Base-by-base conservation (phyloP, 2,329 filamentous ascomycete species). In the Tolypocladium sp. region DNA sequence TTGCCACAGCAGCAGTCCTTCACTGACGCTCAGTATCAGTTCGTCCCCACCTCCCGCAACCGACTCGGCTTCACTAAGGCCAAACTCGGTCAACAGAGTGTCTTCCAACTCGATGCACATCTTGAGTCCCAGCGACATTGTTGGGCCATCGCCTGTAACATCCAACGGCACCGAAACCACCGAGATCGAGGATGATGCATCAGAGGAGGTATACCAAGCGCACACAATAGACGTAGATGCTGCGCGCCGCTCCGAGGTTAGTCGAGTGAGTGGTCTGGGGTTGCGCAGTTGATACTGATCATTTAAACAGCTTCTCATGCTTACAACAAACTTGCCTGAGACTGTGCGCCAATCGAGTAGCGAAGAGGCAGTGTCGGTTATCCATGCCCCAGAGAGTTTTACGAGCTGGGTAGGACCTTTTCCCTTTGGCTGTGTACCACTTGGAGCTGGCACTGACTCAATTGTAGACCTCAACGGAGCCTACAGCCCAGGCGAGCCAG, bases 381-480 rank as follows among this genome's bases (percentile, higher is more conserved):
- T 97, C 65, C 92, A 96, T 78, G 91, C 90, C 20, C 92, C 92
- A 0, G 82, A 91, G 63, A 90, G 88, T 62, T 97, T 94, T 73
- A 82, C 85, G 59, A 84, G 84, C 65, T 96, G 94, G 83, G 90
- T 94, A 72, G 69, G 83, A 70, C 49, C 25, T 33, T 59, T 40
- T 17, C 33, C 33, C 37, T n/a, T 27, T 35, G 41, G 2, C 6
- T 5, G 10, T 44, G 2, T n/a, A 25, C 12, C 49, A 13, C 2
- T 53, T 4, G 12, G 40, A 37, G 20, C 17, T 35, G 20, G 8
- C 20, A 37, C 55, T 46, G 30, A 59, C 58, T 38, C 56, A 44
- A 62, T 59, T 49, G 38, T 57, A 83, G 80, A 72, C 75, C 49
- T 76, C 76, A 9, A 72, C 72, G 56, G 76, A 80, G 38, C 68